Evolutionary conservation across 225 moss, liverwort and hornwort genomes (phyloP).

Genomic region (Climacium dendroides): DNA sequence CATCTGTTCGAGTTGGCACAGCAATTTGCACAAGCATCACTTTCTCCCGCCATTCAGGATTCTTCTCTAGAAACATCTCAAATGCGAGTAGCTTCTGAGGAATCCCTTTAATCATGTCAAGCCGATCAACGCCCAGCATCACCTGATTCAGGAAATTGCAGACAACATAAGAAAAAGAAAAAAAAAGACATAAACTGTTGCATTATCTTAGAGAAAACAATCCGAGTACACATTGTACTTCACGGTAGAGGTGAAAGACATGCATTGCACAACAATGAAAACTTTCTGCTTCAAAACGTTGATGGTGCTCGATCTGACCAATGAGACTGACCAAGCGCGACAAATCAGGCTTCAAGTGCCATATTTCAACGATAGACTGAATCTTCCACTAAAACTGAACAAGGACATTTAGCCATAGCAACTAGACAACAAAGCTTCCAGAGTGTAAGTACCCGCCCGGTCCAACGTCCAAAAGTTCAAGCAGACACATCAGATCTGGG

Average conservation of each 20-base stretch:
- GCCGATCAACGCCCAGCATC: constrained; percentile 97
- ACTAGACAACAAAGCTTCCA: background rate
- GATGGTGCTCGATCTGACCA: background rate
- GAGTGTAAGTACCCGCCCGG: background rate
- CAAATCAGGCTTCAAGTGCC: background rate
- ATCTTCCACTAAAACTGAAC: background rate
- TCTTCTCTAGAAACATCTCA: constrained; percentile 96
- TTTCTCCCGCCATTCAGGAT: constrained; percentile 90
- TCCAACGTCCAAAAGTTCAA: background rate
- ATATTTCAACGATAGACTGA: background rate
- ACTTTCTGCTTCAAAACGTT: background rate
- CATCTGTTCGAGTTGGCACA: constrained; percentile 92
- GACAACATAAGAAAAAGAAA: background rate
- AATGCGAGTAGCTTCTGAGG: constrained; percentile 95
- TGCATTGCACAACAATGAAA: background rate
- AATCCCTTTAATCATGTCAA: constrained; percentile 99
- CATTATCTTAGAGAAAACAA: background rate
- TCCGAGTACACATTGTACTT: background rate
- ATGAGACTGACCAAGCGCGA: background rate
- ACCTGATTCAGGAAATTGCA: constrained; percentile 27
- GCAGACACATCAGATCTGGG: background rate
- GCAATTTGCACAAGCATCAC: constrained; percentile 98
- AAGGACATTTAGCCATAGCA: background rate
- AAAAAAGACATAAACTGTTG: background rate
- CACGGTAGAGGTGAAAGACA: background rate